Conservation (phyloP, 495 filamentous ascomycete species). For the Penicillium desertorum region DNA sequence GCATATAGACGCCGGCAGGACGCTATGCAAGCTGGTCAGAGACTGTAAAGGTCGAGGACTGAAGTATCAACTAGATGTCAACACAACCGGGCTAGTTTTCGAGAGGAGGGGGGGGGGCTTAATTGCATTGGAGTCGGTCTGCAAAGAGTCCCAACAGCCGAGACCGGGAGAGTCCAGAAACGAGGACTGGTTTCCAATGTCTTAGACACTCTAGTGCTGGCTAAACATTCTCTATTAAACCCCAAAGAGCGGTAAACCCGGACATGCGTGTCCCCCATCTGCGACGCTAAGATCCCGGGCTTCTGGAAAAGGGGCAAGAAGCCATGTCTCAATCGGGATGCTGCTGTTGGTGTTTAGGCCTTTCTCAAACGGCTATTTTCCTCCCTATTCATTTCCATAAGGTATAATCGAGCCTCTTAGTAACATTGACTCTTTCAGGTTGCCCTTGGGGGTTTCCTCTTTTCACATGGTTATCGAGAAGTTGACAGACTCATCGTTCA, state of each 20-base stretch:
- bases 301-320: slow-evolving; percentile 26
- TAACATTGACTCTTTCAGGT: slow-evolving; percentile 1
- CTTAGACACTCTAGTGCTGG: slow-evolving; percentile 22
- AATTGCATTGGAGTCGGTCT: slow-evolving; percentile 11
- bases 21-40: slow-evolving; percentile 7
- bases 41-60: slow-evolving; percentile 5
- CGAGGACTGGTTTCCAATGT: slow-evolving; percentile 24
- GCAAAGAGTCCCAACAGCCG: slow-evolving; percentile 15
- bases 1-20: slow-evolving; percentile 9
- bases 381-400: not conserved
- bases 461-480: not conserved
- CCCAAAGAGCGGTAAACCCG: slow-evolving; percentile 28
- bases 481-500: not conserved
- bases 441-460: not conserved
- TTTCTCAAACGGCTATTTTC: not conserved
- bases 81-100: slow-evolving; percentile 9
- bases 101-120: not conserved
- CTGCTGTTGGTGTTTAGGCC: slow-evolving; percentile 19
- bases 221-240: slow-evolving; percentile 4
- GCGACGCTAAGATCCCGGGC: slow-evolving; percentile 7
- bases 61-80: not conserved
- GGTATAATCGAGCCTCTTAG: slow-evolving; percentile 1
- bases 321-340: slow-evolving; percentile 22
- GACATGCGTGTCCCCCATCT: slow-evolving; percentile 14
- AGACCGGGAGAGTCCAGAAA: slow-evolving; percentile 14